Evolutionary conservation across 2,329 filamentous ascomycete species (phyloP).

Genomic region (Trichoderma gracile): DNA sequence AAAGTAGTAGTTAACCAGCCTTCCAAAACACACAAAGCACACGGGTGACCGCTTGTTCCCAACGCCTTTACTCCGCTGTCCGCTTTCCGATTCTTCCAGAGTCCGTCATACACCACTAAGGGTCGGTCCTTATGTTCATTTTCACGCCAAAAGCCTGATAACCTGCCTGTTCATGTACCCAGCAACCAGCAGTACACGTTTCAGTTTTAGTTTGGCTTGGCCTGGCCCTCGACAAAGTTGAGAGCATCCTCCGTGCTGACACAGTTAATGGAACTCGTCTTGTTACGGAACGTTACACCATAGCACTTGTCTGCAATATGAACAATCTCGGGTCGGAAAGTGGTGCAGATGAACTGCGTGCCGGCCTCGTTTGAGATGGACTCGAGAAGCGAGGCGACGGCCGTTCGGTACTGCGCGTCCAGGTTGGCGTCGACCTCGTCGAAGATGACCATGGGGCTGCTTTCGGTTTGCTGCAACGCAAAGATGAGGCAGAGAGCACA

Average conservation of each 20-base stretch:
- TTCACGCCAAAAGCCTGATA: constrained; percentile 5
- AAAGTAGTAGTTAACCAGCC: constrained; percentile 4
- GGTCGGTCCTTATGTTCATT: background rate
- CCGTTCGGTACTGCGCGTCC: constrained; percentile 95
- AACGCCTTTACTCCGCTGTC: constrained; percentile 25
- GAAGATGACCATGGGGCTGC: constrained; percentile 97
- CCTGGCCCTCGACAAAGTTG: constrained; percentile 89
- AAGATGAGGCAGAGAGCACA: constrained; percentile 98
- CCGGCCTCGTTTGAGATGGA: constrained; percentile 68
- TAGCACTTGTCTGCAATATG: constrained; percentile 97
- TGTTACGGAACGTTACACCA: constrained; percentile 89
- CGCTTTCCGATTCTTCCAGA: constrained; percentile 11
- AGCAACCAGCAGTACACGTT: background rate
- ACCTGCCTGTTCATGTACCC: background rate
- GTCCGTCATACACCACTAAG: background rate
- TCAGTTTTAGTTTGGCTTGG: constrained; percentile 39
- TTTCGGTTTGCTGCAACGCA: constrained; percentile 96
- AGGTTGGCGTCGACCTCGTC: constrained; percentile 99
- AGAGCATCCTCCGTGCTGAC: constrained; percentile 85
- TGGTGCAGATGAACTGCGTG: constrained; percentile 95
- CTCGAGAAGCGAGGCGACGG: constrained; percentile 85
- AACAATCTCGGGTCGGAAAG: constrained; percentile 95
- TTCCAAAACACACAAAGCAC: constrained; percentile 14
- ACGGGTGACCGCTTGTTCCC: constrained; percentile 21
- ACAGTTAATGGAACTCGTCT: constrained; percentile 91